Conservation (phyloP, 2,329 filamentous ascomycete genomes). For the Massarina eburnea region DNA sequence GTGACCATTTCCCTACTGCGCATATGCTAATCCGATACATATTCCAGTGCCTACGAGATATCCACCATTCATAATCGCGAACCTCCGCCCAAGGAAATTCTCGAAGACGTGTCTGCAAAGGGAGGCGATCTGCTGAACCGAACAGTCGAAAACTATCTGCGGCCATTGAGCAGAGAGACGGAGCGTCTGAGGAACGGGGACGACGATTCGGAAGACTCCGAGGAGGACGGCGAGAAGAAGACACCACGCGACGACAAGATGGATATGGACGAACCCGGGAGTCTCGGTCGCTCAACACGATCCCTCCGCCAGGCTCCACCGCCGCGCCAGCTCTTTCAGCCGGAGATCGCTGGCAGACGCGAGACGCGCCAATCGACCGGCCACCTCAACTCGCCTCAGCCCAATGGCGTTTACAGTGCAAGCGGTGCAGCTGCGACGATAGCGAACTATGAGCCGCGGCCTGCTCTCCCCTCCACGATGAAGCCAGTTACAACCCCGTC, state of each 20-base stretch:
- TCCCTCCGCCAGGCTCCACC: constrained; percentile 78
- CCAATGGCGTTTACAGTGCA: constrained; percentile 41
- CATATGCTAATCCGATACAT: constrained; percentile 13
- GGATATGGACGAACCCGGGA: constrained; percentile 53
- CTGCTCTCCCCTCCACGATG: constrained; percentile 64
- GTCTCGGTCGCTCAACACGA: constrained; percentile 42
- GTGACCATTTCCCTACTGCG: background rate
- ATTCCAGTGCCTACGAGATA: constrained; percentile 73
- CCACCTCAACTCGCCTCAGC: constrained; percentile 46
- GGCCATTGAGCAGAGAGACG: constrained; percentile 50
- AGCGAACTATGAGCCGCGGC: constrained; percentile 69
- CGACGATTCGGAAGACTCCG: constrained; percentile 54
- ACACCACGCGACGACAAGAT: constrained; percentile 56
- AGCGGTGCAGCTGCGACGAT: constrained; percentile 58
- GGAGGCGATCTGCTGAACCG: constrained; percentile 77
- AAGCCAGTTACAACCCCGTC: constrained; percentile 74
- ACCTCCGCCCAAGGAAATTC: constrained; percentile 82
- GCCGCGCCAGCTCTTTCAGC: constrained; percentile 81
- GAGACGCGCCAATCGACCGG: constrained; percentile 59
- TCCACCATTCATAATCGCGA: constrained; percentile 74
- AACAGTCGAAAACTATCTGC: constrained; percentile 73
- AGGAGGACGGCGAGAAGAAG: constrained; percentile 46
- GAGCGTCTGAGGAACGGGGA: constrained; percentile 55
- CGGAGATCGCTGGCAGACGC: constrained; percentile 66
- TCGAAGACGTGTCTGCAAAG: constrained; percentile 79